phyloP scores from a whole-genome alignment of 2,329 filamentous ascomycete genomes.

The Remersonia thermophila region DNA sequence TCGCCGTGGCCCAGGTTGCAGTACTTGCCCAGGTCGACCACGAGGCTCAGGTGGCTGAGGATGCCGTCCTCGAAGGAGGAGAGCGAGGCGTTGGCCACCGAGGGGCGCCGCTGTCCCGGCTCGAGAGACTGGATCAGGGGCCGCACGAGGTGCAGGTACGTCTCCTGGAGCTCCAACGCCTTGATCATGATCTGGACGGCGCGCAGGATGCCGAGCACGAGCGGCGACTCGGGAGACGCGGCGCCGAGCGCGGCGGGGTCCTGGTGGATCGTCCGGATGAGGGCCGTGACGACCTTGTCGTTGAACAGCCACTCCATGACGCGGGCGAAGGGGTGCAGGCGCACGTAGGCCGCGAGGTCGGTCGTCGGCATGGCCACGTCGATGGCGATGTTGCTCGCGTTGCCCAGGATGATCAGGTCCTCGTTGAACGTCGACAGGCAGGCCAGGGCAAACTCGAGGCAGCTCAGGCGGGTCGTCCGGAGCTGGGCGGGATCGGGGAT shows the following conservation, averaged over 20 bases:
- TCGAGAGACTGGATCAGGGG: conserved; percentile 58
- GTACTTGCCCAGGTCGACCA: conserved; percentile 76
- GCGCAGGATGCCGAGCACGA: conserved; percentile 66
- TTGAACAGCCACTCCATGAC: conserved; percentile 99
- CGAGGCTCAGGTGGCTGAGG: conserved; percentile 63
- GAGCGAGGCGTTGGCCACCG: conserved; percentile 63
- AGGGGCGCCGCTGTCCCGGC: conserved; percentile 42
- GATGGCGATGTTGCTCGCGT: conserved; percentile 61
- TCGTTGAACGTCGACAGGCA: conserved; percentile 88
- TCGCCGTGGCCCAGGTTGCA: conserved; percentile 74
- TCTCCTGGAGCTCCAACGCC: conserved; percentile 77
- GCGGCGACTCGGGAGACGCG: conserved; percentile 63
- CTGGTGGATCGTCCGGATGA: conserved; percentile 72
- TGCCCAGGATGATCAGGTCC: conserved; percentile 75
- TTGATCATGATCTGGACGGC: conserved; percentile 76
- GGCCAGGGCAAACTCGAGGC: conserved; percentile 68
- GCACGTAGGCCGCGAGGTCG: conserved; percentile 67
- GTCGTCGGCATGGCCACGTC: conserved; percentile 64
- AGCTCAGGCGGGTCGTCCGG: conserved; percentile 63
- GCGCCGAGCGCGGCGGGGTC: conserved; percentile 59
- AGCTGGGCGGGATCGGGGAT: conserved; percentile 55
- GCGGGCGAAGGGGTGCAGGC: conserved; percentile 81
- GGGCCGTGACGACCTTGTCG: conserved; percentile 66
- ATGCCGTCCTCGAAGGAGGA: conserved; percentile 89
- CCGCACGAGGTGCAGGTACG: conserved; percentile 79